Percentiles rank a stretch among this genome's conserved stretches.
Evolutionary conservation across 140 eudicot species (phyloP).

Genomic region (Stevia rebaudiana): DNA sequence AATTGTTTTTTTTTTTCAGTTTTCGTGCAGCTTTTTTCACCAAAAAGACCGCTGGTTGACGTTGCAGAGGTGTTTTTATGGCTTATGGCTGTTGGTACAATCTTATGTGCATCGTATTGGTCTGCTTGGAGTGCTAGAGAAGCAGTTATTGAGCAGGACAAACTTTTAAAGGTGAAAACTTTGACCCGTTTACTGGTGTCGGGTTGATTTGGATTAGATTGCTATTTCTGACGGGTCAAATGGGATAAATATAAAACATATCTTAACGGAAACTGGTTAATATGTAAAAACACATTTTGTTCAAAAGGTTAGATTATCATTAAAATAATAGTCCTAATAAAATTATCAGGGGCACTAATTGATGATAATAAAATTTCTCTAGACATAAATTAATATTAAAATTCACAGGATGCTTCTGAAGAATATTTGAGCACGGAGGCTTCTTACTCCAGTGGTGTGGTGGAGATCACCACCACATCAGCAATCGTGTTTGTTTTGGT

Average conservation of each 20-base stretch:
- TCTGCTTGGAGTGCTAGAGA: conserved; percentile 91
- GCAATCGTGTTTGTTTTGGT: conserved; percentile 76
- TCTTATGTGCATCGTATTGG: conserved; percentile 88
- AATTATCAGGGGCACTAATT: background rate
- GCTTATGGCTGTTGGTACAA: conserved; percentile 96
- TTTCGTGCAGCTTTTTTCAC: conserved; percentile 84
- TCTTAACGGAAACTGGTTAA: background rate
- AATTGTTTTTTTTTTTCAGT: conserved; percentile 37
- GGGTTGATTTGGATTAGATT: background rate
- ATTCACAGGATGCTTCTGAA: conserved; percentile 76
- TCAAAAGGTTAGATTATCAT: background rate
- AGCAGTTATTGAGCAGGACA: conserved; percentile 81
- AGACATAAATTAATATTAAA: background rate
- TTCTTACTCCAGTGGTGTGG: conserved; percentile 44
- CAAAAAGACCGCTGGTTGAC: conserved; percentile 73
- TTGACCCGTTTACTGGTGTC: background rate
- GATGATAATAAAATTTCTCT: too few relatives aligned
- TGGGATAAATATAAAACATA: background rate
- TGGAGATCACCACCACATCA: conserved; percentile 72
- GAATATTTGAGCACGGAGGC: conserved; percentile 36
- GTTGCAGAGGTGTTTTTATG: conserved; percentile 95
- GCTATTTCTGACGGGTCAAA: background rate
- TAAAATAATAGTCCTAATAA: background rate
- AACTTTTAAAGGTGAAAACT: conserved; percentile 43
- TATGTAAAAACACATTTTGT: background rate